Percentiles rank a stretch among this genome's conserved stretches.
These are phyloP conservation scores for Coprinopsis marcescibilis DNA, from an alignment of 768 basidiomycete genomes.

Conservation along the genomic window DNA sequence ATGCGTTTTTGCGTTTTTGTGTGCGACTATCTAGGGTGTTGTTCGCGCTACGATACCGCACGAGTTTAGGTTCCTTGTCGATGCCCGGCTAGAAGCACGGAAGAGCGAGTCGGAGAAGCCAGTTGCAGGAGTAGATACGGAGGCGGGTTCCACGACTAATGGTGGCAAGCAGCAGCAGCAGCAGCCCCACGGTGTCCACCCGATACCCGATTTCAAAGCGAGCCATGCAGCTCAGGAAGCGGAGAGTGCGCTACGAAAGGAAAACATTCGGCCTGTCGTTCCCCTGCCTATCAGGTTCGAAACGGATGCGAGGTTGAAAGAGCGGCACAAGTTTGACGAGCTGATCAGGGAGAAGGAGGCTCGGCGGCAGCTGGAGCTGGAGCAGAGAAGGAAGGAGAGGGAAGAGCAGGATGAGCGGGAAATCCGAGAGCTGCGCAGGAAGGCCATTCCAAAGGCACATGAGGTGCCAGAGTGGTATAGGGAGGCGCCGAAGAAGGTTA, in stretches of 20 bases:
- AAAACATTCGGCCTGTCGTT: slow-evolving; percentile 41
- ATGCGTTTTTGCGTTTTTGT: slow-evolving; percentile 3
- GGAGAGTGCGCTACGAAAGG: slow-evolving; percentile 36
- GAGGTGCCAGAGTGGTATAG: slow-evolving; percentile 77
- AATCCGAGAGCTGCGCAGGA: slow-evolving; percentile 55
- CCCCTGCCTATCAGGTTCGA: slow-evolving; percentile 42
- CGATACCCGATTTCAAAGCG: slow-evolving; percentile 50
- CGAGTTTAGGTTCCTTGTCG: slow-evolving; percentile 49
- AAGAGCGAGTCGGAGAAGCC: slow-evolving; percentile 18
- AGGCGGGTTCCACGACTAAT: too few relatives aligned
- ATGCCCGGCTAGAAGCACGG: slow-evolving; percentile 44
- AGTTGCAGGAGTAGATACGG: not conserved
- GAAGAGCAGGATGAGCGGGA: slow-evolving; percentile 56
- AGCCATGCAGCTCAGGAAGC: slow-evolving; percentile 48
- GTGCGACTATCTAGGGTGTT: slow-evolving; percentile 10
- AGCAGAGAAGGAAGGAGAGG: slow-evolving; percentile 39
- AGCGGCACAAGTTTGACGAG: slow-evolving; percentile 61
- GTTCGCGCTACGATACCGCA: slow-evolving; percentile 35
- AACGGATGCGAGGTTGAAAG: slow-evolving; percentile 53
- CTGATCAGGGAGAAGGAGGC: slow-evolving; percentile 50
- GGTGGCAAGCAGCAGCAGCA: too few relatives aligned
- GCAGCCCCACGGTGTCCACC: too few relatives aligned
- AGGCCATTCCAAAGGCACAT: slow-evolving; percentile 61
- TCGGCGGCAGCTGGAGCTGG: slow-evolving; percentile 36
- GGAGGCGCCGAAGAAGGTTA: slow-evolving; percentile 54